Base-by-base conservation (phyloP, 176 grass and related monocot genomes). In the Metroxylon sagu region DNA sequence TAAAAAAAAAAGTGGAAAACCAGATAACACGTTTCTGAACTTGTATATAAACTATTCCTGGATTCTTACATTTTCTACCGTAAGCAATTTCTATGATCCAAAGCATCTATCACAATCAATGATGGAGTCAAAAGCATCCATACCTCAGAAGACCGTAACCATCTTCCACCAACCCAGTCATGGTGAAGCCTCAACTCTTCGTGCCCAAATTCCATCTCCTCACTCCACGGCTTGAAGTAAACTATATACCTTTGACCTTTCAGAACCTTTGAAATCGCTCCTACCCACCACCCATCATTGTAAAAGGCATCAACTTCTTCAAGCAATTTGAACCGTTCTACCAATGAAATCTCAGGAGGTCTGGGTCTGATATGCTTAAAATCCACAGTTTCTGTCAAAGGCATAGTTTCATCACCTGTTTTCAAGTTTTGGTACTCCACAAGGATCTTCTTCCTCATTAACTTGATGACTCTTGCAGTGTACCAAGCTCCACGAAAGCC, bases 271-370 rank as follows among this genome's bases (percentile, higher is more conserved):
- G 92, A 88, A 23, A 97, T 56, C 61, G 83, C 62, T 23, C 93
- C 93, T 48, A 80, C 79, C 93, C 92, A 97, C 92, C 92, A 97
- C 3, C 70, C 93, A 3, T 85, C 84, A 3, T 97, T 97, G 61
- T 60, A 57, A 58, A 75, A 83, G 7, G 81, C 93, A 67, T 91
- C 87, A 12, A 97, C 81, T 83, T 97, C 93, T 19, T 97, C 93
- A 18, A 97, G 81, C 14, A 82, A 31, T 48, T 74, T 80, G 56
- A 91, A 82, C 35, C 59, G 64, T 18, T 29, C 48, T 4, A 18
- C 29, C 60, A 64, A 58, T 29, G 50, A 25, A 31, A 74, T 71
- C 1, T 49, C 53, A 8, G 81, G 85, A 60, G 89, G 81, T 3
- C 25, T 50, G 28, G 89, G 85, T 60, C 89, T 87, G 50, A 95